Percentiles rank a stretch among this genome's conserved stretches.
These are phyloP conservation scores for Pilatotrama ljubarskyi DNA, from an alignment of 768 basidiomycete genomes.

Conservation along the genomic window DNA sequence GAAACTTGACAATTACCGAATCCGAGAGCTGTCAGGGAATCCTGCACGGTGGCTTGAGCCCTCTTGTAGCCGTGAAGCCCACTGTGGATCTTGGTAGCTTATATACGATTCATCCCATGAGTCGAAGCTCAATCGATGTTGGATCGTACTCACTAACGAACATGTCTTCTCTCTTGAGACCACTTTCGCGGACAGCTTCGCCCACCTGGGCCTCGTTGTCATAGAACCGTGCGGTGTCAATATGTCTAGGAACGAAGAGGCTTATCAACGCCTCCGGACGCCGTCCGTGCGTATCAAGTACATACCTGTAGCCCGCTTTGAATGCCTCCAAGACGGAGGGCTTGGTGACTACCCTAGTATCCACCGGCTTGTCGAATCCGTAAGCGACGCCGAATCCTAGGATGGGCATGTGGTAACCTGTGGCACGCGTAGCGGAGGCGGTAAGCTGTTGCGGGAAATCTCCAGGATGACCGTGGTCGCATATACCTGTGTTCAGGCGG, in stretches of 20 bases:
- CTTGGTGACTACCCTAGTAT: slow-evolving; percentile 57
- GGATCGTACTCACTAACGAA: slow-evolving; percentile 61
- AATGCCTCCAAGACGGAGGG: slow-evolving; percentile 61
- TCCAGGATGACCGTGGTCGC: no score
- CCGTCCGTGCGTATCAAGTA: neutral
- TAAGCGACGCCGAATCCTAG: slow-evolving; percentile 76
- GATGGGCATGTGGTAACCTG: slow-evolving; percentile 50
- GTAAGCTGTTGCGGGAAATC: no score
- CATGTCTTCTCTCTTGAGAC: slow-evolving; percentile 54
- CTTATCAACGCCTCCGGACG: neutral
- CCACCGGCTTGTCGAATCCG: no score
- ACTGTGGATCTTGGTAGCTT: slow-evolving; percentile 67
- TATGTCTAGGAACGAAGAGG: slow-evolving; percentile 53
- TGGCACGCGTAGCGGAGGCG: no score
- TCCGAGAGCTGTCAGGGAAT: slow-evolving; percentile 43
- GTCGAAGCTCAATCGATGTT: neutral
- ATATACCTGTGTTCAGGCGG: no score
- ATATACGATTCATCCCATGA: neutral
- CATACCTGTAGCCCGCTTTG: slow-evolving; percentile 59
- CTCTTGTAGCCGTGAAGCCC: slow-evolving; percentile 63
- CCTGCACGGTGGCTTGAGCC: slow-evolving; percentile 57
- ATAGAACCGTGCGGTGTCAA: slow-evolving; percentile 75
- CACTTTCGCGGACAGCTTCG: slow-evolving; percentile 56
- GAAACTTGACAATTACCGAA: slow-evolving; percentile 45
- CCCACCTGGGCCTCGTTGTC: slow-evolving; percentile 65